phyloP scores from a whole-genome alignment of 805 yeast genomes.

The Pichia phayaonensis region DNA sequence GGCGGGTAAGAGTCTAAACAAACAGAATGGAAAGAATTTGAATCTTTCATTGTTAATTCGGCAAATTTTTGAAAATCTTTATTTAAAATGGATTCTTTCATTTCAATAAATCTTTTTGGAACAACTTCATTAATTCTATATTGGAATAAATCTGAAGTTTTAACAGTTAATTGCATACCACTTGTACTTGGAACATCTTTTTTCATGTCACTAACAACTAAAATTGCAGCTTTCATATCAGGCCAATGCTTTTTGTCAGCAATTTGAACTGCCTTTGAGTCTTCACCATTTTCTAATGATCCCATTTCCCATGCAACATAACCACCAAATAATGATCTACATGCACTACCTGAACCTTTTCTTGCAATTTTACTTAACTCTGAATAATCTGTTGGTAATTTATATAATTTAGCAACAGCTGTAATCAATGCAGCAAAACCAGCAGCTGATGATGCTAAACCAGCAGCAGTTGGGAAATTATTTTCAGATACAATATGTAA shows the following conservation, averaged over 20 bases:
- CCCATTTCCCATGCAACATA: constrained; percentile 99
- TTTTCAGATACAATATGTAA: constrained; percentile 85
- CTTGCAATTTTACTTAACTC: constrained; percentile 92
- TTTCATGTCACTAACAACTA: constrained; percentile 88
- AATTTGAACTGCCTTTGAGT: constrained; percentile 89
- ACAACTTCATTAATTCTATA: constrained; percentile 76
- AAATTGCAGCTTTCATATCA: constrained; percentile 79
- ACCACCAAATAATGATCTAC: constrained; percentile 95
- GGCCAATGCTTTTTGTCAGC: constrained; percentile 89
- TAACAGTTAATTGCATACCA: constrained; percentile 95
- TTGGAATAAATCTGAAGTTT: constrained; percentile 78
- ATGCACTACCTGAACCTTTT: constrained; percentile 97
- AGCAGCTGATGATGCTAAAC: constrained; percentile 95
- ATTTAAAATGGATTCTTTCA: constrained; percentile 68
- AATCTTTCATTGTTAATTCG: constrained; percentile 88
- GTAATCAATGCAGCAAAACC: constrained; percentile 95
- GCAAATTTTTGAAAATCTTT: constrained; percentile 79
- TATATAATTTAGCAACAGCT: constrained; percentile 78
- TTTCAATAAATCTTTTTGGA: constrained; percentile 74
- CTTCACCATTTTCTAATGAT: constrained; percentile 60
- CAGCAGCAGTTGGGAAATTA: constrained; percentile 99
- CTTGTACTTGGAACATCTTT: constrained; percentile 92
- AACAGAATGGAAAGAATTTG: constrained; percentile 97
- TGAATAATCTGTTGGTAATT: constrained; percentile 76
- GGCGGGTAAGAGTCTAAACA: constrained; percentile 95